Evolutionary conservation across 164 flowering plant species (phyloP).

Genomic region (Hamamelis virginiana): DNA sequence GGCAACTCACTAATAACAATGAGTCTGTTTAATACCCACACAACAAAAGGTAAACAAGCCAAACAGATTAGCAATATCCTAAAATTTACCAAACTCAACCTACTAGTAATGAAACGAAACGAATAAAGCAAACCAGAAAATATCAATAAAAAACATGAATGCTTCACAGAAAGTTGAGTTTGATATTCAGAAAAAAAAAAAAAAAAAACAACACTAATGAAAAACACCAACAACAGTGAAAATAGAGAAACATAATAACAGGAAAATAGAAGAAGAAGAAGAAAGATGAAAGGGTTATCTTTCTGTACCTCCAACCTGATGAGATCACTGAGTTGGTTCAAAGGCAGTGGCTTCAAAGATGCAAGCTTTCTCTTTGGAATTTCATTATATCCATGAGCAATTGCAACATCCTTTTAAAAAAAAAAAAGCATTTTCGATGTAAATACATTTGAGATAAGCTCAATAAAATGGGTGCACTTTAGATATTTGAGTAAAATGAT

Average conservation of each 20-base stretch:
- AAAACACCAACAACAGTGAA: background rate
- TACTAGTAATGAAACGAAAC: background rate
- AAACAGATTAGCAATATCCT: background rate
- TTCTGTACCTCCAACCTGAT: constrained; percentile 75
- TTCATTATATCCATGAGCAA: constrained; percentile 79
- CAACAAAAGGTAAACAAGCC: background rate
- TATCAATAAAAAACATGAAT: background rate
- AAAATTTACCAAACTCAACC: background rate
- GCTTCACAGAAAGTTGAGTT: too few relatives aligned
- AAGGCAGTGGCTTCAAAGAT: constrained; percentile 57
- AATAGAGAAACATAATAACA: background rate
- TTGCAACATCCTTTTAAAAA: constrained; percentile 67
- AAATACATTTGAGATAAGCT: background rate
- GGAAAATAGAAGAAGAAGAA: background rate
- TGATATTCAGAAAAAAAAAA: background rate
- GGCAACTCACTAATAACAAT: too few relatives aligned
- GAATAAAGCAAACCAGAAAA: background rate
- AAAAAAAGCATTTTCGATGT: constrained; percentile 5
- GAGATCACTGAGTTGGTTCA: constrained; percentile 74
- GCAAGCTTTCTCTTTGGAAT: constrained; percentile 63
- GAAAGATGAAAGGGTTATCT: background rate
- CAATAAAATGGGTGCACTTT: background rate
- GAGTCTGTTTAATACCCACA: background rate
- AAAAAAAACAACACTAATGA: background rate
- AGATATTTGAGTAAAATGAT: background rate